phyloP scores from a whole-genome alignment of 2,329 filamentous ascomycete species.

The Dichotomopilus funicola region DNA sequence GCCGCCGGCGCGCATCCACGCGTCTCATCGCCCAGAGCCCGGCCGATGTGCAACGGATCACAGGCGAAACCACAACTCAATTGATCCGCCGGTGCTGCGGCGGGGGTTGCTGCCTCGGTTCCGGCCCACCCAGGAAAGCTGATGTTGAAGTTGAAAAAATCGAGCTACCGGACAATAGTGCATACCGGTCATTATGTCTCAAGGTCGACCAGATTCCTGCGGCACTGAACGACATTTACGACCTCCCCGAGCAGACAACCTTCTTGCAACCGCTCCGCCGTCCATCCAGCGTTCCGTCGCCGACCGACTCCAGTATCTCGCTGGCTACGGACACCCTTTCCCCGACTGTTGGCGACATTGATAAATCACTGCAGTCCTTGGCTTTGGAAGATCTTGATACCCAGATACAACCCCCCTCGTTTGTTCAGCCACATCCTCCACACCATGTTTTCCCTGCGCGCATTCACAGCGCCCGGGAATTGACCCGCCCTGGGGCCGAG shows the following conservation, averaged over 20 bases:
- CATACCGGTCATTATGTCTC: slow-evolving; percentile 72
- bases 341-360: slow-evolving; percentile 26
- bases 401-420: slow-evolving; percentile 68
- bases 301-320: slow-evolving; percentile 45
- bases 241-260: slow-evolving; percentile 68
- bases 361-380: slow-evolving; percentile 23
- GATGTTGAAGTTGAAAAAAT: slow-evolving; percentile 48
- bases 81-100: slow-evolving; percentile 59
- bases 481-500: slow-evolving; percentile 83
- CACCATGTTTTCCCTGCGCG: slow-evolving; percentile 89
- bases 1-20: slow-evolving; percentile 61
- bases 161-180: slow-evolving; percentile 68
- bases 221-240: slow-evolving; percentile 61
- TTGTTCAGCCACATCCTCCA: slow-evolving; percentile 90
- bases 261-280: slow-evolving; percentile 56
- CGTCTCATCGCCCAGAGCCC: slow-evolving; percentile 59
- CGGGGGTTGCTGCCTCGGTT: slow-evolving; percentile 55
- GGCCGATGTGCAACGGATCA: slow-evolving; percentile 56
- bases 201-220: slow-evolving; percentile 70
- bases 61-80: slow-evolving; percentile 56
- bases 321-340: slow-evolving; percentile 34
- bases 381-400: slow-evolving; percentile 46
- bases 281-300: slow-evolving; percentile 34
- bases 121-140: slow-evolving; percentile 35
- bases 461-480: slow-evolving; percentile 74